phyloP scores from a whole-genome alignment of 2,329 filamentous ascomycete species.

The Chrysosporium keratinophilum region DNA sequence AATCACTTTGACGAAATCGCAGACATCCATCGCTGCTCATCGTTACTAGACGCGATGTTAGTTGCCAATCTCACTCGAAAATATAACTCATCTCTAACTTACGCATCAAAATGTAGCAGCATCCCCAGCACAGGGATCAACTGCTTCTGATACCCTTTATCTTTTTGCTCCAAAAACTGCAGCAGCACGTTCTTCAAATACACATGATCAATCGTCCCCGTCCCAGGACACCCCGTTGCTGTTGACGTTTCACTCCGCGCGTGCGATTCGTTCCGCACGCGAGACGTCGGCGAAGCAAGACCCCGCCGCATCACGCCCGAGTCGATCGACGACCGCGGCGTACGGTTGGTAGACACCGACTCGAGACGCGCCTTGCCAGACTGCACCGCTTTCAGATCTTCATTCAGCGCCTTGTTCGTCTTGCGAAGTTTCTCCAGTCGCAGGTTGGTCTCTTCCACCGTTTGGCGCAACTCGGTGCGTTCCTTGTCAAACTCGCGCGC shows the following conservation, averaged over 20 bases:
- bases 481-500: slow-evolving; percentile 75
- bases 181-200: slow-evolving; percentile 58
- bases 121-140: slow-evolving; percentile 55
- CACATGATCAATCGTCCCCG: slow-evolving; percentile 45
- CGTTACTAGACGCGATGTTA: slow-evolving; percentile 41
- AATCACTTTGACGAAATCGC: slow-evolving; percentile 51
- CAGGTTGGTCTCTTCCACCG: slow-evolving; percentile 66
- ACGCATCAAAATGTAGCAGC: slow-evolving; percentile 57
- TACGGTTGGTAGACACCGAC: slow-evolving; percentile 40
- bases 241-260: slow-evolving; percentile 32
- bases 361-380: slow-evolving; percentile 27
- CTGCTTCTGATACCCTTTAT: slow-evolving; percentile 58
- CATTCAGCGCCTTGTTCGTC: slow-evolving; percentile 50
- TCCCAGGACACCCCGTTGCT: slow-evolving; percentile 20
- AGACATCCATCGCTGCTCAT: slow-evolving; percentile 78
- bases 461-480: slow-evolving; percentile 60
- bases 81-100: slow-evolving; percentile 21
- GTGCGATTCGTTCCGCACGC: slow-evolving; percentile 22
- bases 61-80: neutral
- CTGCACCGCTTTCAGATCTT: slow-evolving; percentile 43
- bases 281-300: slow-evolving; percentile 13
- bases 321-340: slow-evolving; percentile 50
- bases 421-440: slow-evolving; percentile 72
- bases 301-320: slow-evolving; percentile 37
- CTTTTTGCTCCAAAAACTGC: slow-evolving; percentile 56